phyloP scores from a whole-genome alignment of 2,329 filamentous ascomycete species.

The Ophiostoma tasmaniense region DNA sequence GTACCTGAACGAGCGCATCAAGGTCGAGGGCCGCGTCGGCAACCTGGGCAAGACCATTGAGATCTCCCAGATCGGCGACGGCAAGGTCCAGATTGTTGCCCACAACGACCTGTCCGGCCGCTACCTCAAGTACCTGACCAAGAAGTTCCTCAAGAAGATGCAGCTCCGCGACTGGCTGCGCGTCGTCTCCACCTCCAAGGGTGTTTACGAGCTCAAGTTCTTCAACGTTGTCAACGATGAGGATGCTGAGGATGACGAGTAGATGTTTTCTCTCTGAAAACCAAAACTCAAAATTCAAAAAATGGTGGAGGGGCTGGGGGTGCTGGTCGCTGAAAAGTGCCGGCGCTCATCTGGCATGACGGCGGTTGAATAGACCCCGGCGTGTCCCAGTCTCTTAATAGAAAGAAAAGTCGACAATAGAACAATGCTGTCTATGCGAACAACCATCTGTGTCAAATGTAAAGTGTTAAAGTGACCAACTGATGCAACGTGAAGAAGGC shows the following conservation, averaged over 20 bases:
- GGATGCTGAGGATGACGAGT: conserved; percentile 97
- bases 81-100: conserved; percentile 95
- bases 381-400: background rate
- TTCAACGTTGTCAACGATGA: conserved; percentile 99
- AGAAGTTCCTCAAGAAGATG: conserved; percentile 99
- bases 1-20: conserved; percentile 99
- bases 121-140: conserved; percentile 99
- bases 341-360: background rate
- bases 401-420: background rate
- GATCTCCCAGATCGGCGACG: conserved; percentile 86
- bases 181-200: conserved; percentile 94
- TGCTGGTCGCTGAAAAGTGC: background rate
- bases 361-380: background rate
- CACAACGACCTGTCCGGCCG: conserved; percentile 97
- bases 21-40: conserved; percentile 95
- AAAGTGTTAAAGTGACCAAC: background rate
- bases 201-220: conserved; percentile 99
- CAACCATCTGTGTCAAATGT: background rate
- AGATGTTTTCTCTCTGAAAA: conserved; percentile 30
- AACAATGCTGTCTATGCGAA: background rate
- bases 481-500: background rate
- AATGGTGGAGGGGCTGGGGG: background rate
- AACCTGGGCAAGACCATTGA: conserved; percentile 92
- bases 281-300: background rate
- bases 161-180: conserved; percentile 99